Percentiles rank a stretch among this genome's conserved stretches.
Conservation (phyloP, 148 eudicot genomes). For the Silene conica region DNA sequence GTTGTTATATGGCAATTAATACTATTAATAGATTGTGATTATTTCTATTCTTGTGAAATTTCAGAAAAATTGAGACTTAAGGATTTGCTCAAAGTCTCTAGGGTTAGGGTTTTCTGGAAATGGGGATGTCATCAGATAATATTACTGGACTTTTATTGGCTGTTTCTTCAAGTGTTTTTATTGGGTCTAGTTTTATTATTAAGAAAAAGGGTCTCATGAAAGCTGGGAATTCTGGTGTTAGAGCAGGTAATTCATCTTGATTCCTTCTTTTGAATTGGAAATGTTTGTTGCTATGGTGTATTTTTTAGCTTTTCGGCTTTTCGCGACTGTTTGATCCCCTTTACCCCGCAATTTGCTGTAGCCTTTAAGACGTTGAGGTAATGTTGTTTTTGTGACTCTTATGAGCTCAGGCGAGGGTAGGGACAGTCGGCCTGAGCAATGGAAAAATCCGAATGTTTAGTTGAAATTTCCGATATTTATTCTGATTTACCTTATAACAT, state of each 20-base stretch:
- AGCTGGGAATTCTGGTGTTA: constrained; percentile 58
- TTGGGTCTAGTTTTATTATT: constrained; percentile 88
- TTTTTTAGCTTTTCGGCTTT: no score
- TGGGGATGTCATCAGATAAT: constrained; percentile 61
- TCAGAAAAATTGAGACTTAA: constrained; percentile 12
- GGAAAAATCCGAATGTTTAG: no score
- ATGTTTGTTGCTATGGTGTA: not conserved
- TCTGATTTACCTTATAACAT: no score
- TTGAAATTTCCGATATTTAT: no score
- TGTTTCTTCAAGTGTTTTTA: constrained; percentile 72
- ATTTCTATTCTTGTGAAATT: not conserved
- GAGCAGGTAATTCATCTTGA: constrained; percentile 67
- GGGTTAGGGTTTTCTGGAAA: not conserved
- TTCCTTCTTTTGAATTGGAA: not conserved
- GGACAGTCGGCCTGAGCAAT: no score
- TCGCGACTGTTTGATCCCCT: no score
- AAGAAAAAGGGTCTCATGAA: constrained; percentile 87
- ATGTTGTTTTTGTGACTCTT: no score
- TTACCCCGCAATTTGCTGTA: no score
- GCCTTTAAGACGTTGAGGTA: no score
- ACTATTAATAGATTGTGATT: not conserved
- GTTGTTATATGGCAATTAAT: not conserved
- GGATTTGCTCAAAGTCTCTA: constrained; percentile 12
- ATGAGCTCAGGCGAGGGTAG: no score
- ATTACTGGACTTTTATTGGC: constrained; percentile 70